These are phyloP conservation scores for Pleurotus platypus DNA, from an alignment of 768 basidiomycete species.

Conservation along the genomic window DNA sequence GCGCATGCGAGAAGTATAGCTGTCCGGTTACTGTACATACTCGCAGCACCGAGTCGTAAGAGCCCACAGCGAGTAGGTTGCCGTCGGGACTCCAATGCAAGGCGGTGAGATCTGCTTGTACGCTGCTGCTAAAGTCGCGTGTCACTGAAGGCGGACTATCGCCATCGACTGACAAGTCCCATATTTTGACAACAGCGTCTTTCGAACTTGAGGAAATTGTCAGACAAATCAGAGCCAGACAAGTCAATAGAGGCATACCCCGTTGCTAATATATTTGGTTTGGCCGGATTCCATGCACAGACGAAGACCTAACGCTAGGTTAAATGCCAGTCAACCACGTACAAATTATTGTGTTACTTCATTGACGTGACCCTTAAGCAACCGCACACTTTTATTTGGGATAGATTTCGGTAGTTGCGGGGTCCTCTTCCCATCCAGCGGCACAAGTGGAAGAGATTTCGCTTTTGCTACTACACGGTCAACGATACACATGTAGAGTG, in stretches of 20 bases:
- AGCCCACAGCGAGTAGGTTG: slow-evolving; percentile 70
- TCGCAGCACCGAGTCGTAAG: slow-evolving; percentile 70
- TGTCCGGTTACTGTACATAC: slow-evolving; percentile 62
- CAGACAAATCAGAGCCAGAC: slow-evolving; percentile 10
- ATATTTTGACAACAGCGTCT: slow-evolving; percentile 71
- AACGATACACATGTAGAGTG: not conserved
- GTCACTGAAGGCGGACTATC: slow-evolving; percentile 27
- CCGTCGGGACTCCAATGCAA: slow-evolving; percentile 78
- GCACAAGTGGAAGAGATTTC: slow-evolving; percentile 23
- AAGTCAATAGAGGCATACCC: slow-evolving; percentile 42
- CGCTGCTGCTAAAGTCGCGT: slow-evolving; percentile 37
- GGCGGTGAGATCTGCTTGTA: slow-evolving; percentile 65
- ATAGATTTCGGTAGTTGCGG: not conserved
- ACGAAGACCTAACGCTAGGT: slow-evolving; percentile 60
- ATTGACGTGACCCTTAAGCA: slow-evolving; percentile 56
- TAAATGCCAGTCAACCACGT: not conserved
- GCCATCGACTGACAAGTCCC: slow-evolving; percentile 42
- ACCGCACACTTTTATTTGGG: slow-evolving; percentile 34
- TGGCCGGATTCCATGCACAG: slow-evolving; percentile 73
- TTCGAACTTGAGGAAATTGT: slow-evolving; percentile 55
- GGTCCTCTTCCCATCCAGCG: not conserved
- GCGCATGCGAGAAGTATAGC: slow-evolving; percentile 55
- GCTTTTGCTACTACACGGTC: slow-evolving; percentile 20
- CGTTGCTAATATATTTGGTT: slow-evolving; percentile 59
- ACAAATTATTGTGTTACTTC: slow-evolving; percentile 36